Evolutionary conservation across 2,329 filamentous ascomycete genomes (phyloP).

Genomic region (Aureobasidium sp.): DNA sequence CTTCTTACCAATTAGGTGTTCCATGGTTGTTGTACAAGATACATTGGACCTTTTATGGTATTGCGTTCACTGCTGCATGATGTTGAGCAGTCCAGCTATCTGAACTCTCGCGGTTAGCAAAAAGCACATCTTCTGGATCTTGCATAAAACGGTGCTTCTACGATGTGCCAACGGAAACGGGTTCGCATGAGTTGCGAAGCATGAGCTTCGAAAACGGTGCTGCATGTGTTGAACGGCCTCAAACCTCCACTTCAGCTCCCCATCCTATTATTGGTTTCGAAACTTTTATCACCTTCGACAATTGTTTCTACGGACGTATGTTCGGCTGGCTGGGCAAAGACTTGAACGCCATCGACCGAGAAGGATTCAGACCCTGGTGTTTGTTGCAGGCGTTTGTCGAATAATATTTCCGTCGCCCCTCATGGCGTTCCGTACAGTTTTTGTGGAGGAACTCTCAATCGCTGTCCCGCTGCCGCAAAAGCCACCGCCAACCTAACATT

Average conservation of each 20-base stretch:
- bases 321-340: neutral
- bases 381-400: neutral
- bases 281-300: neutral
- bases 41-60: neutral
- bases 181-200: neutral
- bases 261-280: neutral
- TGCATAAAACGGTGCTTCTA: conserved; percentile 12
- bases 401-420: neutral
- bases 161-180: conserved; percentile 2
- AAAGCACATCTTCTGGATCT: neutral
- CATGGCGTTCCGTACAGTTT: conserved; percentile 2
- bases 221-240: neutral
- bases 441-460: neutral
- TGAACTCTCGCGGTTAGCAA: neutral
- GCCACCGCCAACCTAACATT: neutral
- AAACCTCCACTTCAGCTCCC: neutral
- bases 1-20: neutral
- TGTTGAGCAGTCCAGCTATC: neutral
- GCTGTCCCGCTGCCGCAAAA: conserved; percentile 1
- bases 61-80: neutral
- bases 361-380: conserved; percentile 1
- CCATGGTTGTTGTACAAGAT: neutral
- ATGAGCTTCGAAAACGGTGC: neutral
- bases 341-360: neutral
- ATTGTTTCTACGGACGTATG: neutral